A percentile compares a stretch with the other conserved stretches of the same genome.
Evolutionary conservation across 2,329 filamentous ascomycete genomes (phyloP).

Genomic region (Fusarium euwallaceae): DNA sequence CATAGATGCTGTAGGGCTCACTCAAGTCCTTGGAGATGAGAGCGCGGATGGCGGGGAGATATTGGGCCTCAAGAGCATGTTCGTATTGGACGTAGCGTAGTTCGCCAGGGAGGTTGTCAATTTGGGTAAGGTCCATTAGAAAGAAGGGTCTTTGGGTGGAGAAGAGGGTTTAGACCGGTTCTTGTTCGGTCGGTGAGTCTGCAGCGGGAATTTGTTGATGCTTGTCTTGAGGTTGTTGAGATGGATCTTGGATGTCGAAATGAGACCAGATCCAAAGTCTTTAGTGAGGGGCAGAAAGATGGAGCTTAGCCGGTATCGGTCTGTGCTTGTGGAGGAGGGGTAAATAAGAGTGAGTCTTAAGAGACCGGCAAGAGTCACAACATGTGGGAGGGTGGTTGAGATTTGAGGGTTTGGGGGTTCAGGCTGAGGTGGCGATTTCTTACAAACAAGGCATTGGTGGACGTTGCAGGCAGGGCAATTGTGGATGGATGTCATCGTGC

Average conservation of each 20-base stretch:
- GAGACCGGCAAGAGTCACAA: slow-evolving; percentile 28
- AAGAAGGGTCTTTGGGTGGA: slow-evolving; percentile 1
- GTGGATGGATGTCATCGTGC: slow-evolving; percentile 13
- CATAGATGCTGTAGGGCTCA: slow-evolving; percentile 99
- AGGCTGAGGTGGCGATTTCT: slow-evolving; percentile 33
- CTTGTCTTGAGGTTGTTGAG: slow-evolving; percentile 13
- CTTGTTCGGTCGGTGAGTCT: not conserved
- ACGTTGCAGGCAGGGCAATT: slow-evolving; percentile 5
- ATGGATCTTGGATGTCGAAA: slow-evolving; percentile 23
- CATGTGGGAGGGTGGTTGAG: slow-evolving; percentile 33
- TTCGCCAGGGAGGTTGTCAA: slow-evolving; percentile 57
- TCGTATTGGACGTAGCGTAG: slow-evolving; percentile 73
- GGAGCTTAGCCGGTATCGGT: slow-evolving; percentile 40
- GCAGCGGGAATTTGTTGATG: not conserved
- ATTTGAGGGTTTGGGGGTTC: slow-evolving; percentile 25
- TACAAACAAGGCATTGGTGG: slow-evolving; percentile 1
- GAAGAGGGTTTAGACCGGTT: slow-evolving; percentile 3
- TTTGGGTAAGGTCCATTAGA: slow-evolving; percentile 53
- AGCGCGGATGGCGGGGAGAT: slow-evolving; percentile 88
- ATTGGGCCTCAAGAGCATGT: slow-evolving; percentile 70
- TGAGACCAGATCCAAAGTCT: slow-evolving; percentile 29
- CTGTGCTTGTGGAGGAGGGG: slow-evolving; percentile 12
- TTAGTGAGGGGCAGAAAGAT: slow-evolving; percentile 40
- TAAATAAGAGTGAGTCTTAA: slow-evolving; percentile 9
- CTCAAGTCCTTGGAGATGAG: slow-evolving; percentile 97